A percentile compares a stretch with the other conserved stretches of the same genome.
These are phyloP conservation scores for Mitragyna speciosa DNA, from an alignment of 257 asterid genomes.

Conservation along the genomic window DNA sequence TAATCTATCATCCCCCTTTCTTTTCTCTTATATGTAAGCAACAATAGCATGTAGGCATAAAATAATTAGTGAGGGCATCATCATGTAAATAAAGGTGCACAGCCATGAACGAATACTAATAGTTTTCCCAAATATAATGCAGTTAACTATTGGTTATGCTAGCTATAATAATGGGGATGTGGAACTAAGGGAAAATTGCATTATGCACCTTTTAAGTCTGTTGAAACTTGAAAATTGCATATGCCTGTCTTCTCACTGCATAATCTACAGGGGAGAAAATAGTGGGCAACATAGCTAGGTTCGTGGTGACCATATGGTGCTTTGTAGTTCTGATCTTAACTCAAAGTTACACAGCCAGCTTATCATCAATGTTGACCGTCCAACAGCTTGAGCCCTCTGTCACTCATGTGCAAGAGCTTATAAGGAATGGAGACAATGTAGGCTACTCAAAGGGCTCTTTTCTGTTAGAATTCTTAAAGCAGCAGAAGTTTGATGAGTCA, in stretches of 20 bases:
- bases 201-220: too few relatives aligned
- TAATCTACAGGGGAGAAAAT: conserved; percentile 35
- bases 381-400: conserved; percentile 47
- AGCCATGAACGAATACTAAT: too few relatives aligned
- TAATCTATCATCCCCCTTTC: conserved; percentile 8
- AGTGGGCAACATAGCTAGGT: conserved; percentile 37
- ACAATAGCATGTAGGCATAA: too few relatives aligned
- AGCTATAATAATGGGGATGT: too few relatives aligned
- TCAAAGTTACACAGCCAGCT: conserved; percentile 46
- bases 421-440: conserved; percentile 26
- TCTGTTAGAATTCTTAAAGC: not conserved
- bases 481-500: conserved; percentile 22
- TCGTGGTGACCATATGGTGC: conserved; percentile 39
- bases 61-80: too few relatives aligned
- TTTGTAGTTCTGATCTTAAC: conserved; percentile 23
- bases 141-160: too few relatives aligned
- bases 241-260: too few relatives aligned
- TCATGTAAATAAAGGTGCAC: too few relatives aligned
- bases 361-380: conserved; percentile 47
- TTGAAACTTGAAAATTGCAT: too few relatives aligned
- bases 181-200: too few relatives aligned
- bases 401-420: conserved; percentile 34
- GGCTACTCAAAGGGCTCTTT: conserved; percentile 27
- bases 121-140: too few relatives aligned
- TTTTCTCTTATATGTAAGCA: not conserved